These are phyloP conservation scores for Scalesia atractyloides DNA, from an alignment of 129 eudicot species.

Conservation along the genomic window DNA sequence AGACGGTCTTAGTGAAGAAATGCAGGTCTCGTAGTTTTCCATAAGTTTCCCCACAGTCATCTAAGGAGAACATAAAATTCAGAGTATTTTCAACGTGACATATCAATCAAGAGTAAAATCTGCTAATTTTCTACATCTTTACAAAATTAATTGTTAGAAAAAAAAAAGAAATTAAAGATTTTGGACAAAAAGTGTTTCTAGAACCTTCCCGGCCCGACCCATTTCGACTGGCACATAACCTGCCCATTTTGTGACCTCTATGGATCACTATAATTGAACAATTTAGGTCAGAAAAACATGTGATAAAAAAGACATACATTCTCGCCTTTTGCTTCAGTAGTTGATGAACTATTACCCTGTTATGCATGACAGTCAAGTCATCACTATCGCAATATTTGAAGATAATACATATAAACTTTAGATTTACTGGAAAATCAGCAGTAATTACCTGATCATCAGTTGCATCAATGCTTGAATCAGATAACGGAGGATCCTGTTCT, in stretches of 20 bases:
- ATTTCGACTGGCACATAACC: background rate
- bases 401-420: slow-evolving; percentile 14
- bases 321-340: slow-evolving; percentile 32
- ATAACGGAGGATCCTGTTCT: slow-evolving; percentile 53
- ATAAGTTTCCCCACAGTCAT: slow-evolving; percentile 62
- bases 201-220: background rate
- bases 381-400: slow-evolving; percentile 14
- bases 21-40: slow-evolving; percentile 66
- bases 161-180: background rate
- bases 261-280: background rate
- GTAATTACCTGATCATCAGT: slow-evolving; percentile 44
- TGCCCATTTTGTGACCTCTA: background rate
- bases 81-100: background rate
- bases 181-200: background rate
- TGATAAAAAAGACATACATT: slow-evolving; percentile 42
- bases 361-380: slow-evolving; percentile 32
- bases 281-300: background rate
- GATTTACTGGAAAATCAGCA: background rate
- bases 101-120: background rate
- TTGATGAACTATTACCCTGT: slow-evolving; percentile 49
- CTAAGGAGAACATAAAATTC: slow-evolving; percentile 28
- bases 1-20: slow-evolving; percentile 56
- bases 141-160: background rate
- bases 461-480: slow-evolving; percentile 42
- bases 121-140: no score